These are phyloP conservation scores for Aspergillus sp. DNA, from an alignment of 2,329 filamentous ascomycete species.

Conservation along the genomic window DNA sequence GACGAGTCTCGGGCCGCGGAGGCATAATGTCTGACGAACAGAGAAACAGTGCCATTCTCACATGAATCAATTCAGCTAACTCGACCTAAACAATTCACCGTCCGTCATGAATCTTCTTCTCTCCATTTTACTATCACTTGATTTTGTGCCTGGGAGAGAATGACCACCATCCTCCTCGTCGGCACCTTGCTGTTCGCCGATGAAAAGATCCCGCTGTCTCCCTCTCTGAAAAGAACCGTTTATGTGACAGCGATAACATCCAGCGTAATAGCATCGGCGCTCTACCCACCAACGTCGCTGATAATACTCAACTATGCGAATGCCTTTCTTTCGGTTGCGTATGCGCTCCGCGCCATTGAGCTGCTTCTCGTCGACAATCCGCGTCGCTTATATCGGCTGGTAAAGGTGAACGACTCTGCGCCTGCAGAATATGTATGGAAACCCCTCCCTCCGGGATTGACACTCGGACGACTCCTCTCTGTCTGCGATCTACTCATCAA, in stretches of 20 bases:
- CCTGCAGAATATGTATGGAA: conserved; percentile 19
- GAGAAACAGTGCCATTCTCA: background rate
- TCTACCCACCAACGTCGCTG: conserved; percentile 15
- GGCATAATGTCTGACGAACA: background rate
- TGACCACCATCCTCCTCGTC: conserved; percentile 16
- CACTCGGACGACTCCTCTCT: conserved; percentile 12
- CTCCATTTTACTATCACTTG: background rate
- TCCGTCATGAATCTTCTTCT: background rate
- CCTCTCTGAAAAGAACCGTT: conserved; percentile 1
- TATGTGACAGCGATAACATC: conserved; percentile 11
- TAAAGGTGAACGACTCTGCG: conserved; percentile 5
- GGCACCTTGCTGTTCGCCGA: conserved; percentile 15
- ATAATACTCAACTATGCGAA: conserved; percentile 22
- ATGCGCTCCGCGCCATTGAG: conserved; percentile 22
- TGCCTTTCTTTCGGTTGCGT: conserved; percentile 22
- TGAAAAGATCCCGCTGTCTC: conserved; percentile 12
- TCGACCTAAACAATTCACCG: background rate
- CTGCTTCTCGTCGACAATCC: conserved; percentile 19
- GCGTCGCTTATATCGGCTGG: conserved; percentile 14
- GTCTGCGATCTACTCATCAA: conserved; percentile 21
- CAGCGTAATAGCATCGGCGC: conserved; percentile 16
- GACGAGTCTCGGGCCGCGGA: background rate
- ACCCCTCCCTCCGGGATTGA: conserved; percentile 14
- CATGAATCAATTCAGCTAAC: background rate
- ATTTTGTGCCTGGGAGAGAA: background rate